Evolutionary conservation across 106 monocot genomes (phyloP).

Genomic region (Dioscorea alata): DNA sequence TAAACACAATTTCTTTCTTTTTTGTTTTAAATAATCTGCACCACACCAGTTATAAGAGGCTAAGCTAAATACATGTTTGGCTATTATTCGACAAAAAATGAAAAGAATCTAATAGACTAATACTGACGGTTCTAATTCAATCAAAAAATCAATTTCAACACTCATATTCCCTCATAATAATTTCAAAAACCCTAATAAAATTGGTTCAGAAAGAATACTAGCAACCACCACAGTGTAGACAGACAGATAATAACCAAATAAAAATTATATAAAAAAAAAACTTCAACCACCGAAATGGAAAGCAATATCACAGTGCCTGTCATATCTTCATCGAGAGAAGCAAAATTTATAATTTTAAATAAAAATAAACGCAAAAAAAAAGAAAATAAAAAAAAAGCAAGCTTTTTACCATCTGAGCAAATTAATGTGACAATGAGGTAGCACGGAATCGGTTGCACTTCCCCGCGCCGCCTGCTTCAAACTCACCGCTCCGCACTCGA

Average conservation of each 20-base stretch:
- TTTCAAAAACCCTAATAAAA: too few species aligned
- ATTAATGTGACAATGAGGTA: slow-evolving; percentile 34
- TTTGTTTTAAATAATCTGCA: too few species aligned
- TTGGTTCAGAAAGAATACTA: too few species aligned
- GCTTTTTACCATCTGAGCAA: slow-evolving; percentile 35
- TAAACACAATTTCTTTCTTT: too few species aligned
- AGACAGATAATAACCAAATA: not conserved
- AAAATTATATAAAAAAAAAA: not conserved
- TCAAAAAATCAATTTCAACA: too few species aligned
- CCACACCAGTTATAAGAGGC: too few species aligned
- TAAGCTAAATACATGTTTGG: too few species aligned
- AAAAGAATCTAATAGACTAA: too few species aligned
- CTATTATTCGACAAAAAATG: too few species aligned
- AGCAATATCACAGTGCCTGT: not conserved
- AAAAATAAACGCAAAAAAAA: not conserved
- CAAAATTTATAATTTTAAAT: not conserved
- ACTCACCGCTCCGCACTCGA: slow-evolving; percentile 31
- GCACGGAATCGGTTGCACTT: not conserved
- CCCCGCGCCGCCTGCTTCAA: slow-evolving; percentile 31
- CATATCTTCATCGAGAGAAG: not conserved
- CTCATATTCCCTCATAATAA: too few species aligned
- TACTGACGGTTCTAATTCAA: too few species aligned
- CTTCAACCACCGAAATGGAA: not conserved
- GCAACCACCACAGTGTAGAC: too few species aligned
- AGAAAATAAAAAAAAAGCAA: not conserved